These are phyloP conservation scores for Bacterosira constricta DNA, from an alignment of 108 stramenopile species.

Conservation along the genomic window DNA sequence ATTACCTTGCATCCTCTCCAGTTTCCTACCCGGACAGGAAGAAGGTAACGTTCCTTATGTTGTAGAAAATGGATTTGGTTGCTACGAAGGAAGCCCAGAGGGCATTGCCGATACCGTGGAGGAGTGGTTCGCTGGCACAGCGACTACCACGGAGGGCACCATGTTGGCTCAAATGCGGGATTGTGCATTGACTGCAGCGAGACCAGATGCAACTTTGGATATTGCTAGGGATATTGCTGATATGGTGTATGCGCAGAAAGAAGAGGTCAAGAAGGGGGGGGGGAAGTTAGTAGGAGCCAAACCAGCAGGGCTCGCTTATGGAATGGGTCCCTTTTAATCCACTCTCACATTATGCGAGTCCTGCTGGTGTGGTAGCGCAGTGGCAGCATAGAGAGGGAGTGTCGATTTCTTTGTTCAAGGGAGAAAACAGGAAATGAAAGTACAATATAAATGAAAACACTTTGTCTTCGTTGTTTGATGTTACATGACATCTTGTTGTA, in stretches of 20 bases:
- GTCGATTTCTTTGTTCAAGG: no score
- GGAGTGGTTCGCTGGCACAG: slow-evolving; percentile 70
- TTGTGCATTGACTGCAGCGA: slow-evolving; percentile 73
- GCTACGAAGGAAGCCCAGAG: slow-evolving; percentile 73
- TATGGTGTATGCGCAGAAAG: slow-evolving; percentile 55
- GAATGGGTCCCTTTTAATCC: no score
- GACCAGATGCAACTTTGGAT: slow-evolving; percentile 84
- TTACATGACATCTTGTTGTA: no score
- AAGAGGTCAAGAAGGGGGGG: slow-evolving; percentile 21
- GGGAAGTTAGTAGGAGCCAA: not conserved
- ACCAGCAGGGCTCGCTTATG: no score
- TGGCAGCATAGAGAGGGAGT: no score
- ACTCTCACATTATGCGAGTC: no score
- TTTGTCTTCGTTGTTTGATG: no score
- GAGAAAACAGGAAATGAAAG: no score
- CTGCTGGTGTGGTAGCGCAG: no score
- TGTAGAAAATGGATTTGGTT: slow-evolving; percentile 88
- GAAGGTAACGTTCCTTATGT: slow-evolving; percentile 94
- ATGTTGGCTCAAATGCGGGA: slow-evolving; percentile 59
- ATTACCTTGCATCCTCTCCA: slow-evolving; percentile 91
- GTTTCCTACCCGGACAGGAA: slow-evolving; percentile 95
- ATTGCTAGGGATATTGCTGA: slow-evolving; percentile 88
- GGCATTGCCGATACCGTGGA: slow-evolving; percentile 87
- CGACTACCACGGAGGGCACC: slow-evolving; percentile 33
- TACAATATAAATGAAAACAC: no score